Evolutionary conservation across 306 rosid species (phyloP), one percentile per base, ranked within the genome.

Genomic region (Vigna reflexopilosa): DNA sequence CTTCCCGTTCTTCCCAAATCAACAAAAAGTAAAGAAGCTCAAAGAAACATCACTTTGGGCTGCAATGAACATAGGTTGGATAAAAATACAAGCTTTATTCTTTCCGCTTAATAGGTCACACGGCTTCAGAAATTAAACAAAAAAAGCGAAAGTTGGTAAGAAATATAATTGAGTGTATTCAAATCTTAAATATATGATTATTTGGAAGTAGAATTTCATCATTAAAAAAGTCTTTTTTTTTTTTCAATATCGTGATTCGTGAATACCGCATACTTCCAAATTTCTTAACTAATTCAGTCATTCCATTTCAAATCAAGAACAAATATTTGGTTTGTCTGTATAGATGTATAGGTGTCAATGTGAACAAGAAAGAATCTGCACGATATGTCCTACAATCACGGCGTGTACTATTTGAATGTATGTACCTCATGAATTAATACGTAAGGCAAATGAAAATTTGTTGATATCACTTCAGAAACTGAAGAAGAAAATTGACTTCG

Each of bases 191-290:
- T 10, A 44, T 44, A 9, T 44, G 7, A 2, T 42, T 42, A 9
- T 42, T 42, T 42, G 47, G 47, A 42, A 42, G 47, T 9, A 42
- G 13, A 42, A 42, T 42, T 42, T 42, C 47, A 42, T 42, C 47
- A 9, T 24, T 24, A 24, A 24, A 24, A 24, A 24, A 24, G 26
- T 24, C 26, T 24, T 38, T 9, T 17, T 17, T 17, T 17, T 44
- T 14, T 78, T 28, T 78, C 36, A 48, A 15, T 69, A 67, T 77
- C 50, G 69, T 30, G 82, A 52, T 19, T 77, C 50, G 69, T 30
- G 82, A 63, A 13, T 9, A 57, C 51, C 82, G 45, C 49, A 42
- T 68, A 9, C 24, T 14, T 34, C 72, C 80, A 63, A 75, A 63
- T 32, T 63, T 49, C 47, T 58, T 24, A 55, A 19, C 77, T 14